Percentiles rank a stretch among this genome's conserved stretches.
Conservation (phyloP, 805 yeast species). For the Candida ovalis region DNA sequence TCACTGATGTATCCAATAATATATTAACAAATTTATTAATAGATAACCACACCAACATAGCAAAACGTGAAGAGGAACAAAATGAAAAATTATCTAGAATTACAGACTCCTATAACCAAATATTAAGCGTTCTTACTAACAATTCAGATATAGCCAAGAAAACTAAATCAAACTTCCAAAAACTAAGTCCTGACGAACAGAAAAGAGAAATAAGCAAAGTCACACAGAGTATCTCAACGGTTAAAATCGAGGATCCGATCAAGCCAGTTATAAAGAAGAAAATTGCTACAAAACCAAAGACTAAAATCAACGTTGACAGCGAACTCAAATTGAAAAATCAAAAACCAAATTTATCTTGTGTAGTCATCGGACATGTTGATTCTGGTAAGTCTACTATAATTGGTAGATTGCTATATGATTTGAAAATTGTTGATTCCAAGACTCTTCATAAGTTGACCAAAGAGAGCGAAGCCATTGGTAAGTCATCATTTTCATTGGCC, state of each 20-base stretch:
- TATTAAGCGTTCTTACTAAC: slow-evolving; percentile 36
- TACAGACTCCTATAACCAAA: slow-evolving; percentile 4
- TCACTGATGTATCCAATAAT: slow-evolving; percentile 11
- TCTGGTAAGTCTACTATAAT: slow-evolving; percentile 80
- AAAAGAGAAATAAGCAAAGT: slow-evolving; percentile 21
- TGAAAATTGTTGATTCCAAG: slow-evolving; percentile 62
- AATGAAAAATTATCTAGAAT: slow-evolving; percentile 6
- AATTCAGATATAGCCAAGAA: slow-evolving; percentile 34
- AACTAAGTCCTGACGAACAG: slow-evolving; percentile 81
- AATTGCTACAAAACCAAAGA: slow-evolving; percentile 36
- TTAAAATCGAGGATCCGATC: slow-evolving; percentile 14
- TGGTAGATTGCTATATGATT: slow-evolving; percentile 68
- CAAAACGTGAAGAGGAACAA: slow-evolving; percentile 1
- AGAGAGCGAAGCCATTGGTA: slow-evolving; percentile 66
- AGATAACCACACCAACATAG: background rate
- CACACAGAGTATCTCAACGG: slow-evolving; percentile 22
- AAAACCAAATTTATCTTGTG: slow-evolving; percentile 65
- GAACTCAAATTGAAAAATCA: slow-evolving; percentile 34
- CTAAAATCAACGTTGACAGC: slow-evolving; percentile 38
- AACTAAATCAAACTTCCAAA: slow-evolving; percentile 50
- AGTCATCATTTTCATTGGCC: slow-evolving; percentile 77
- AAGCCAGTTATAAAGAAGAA: slow-evolving; percentile 7
- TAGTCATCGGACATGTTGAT: slow-evolving; percentile 83
- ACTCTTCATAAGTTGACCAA: slow-evolving; percentile 58
- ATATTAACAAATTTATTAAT: slow-evolving; percentile 8